Percentiles rank a stretch among this genome's conserved stretches.
phyloP scores from a whole-genome alignment of 2,329 filamentous ascomycete species.

The Colletotrichum noveboracense region DNA sequence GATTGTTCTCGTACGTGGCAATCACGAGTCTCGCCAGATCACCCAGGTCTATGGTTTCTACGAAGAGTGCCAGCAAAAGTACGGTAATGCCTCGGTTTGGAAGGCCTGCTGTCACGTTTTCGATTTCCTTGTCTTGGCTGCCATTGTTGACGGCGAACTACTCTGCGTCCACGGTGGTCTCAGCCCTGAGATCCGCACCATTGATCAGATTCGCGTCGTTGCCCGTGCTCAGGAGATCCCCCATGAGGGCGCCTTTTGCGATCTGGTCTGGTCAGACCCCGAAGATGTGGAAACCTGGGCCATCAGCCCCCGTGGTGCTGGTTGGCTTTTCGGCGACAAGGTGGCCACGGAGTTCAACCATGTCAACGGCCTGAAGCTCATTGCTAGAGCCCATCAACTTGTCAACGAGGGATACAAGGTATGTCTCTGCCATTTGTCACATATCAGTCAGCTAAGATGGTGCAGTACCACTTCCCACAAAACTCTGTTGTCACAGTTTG shows the following conservation, averaged over 20 bases:
- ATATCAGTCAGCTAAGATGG: slow-evolving; percentile 22
- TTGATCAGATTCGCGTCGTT: slow-evolving; percentile 99
- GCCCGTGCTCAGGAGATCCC: slow-evolving; percentile 97
- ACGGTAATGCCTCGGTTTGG: slow-evolving; percentile 99
- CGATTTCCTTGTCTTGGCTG: slow-evolving; percentile 94
- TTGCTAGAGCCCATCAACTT: slow-evolving; percentile 95
- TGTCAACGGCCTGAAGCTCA: slow-evolving; percentile 94
- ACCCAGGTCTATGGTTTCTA: slow-evolving; percentile 99
- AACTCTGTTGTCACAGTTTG: slow-evolving; percentile 97
- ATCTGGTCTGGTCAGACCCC: slow-evolving; percentile 97
- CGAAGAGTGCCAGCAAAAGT: slow-evolving; percentile 97
- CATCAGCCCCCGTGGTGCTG: slow-evolving; percentile 91
- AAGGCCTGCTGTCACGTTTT: slow-evolving; percentile 99
- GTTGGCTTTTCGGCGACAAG: slow-evolving; percentile 96
- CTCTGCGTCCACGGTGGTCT: slow-evolving; percentile 96
- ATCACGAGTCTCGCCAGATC: slow-evolving; percentile 96
- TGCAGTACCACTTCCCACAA: slow-evolving; percentile 89
- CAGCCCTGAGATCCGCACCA: slow-evolving; percentile 90
- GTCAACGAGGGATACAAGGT: slow-evolving; percentile 99
- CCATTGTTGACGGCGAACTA: slow-evolving; percentile 97
- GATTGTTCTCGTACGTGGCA: slow-evolving; percentile 95
- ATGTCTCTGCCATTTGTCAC: slow-evolving; percentile 18
- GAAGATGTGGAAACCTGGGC: slow-evolving; percentile 98
- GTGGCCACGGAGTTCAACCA: slow-evolving; percentile 98
- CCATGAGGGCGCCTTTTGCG: slow-evolving; percentile 97